phyloP scores from a whole-genome alignment of 1,284 basidiomycete species.

The Malassezia psittaci region DNA sequence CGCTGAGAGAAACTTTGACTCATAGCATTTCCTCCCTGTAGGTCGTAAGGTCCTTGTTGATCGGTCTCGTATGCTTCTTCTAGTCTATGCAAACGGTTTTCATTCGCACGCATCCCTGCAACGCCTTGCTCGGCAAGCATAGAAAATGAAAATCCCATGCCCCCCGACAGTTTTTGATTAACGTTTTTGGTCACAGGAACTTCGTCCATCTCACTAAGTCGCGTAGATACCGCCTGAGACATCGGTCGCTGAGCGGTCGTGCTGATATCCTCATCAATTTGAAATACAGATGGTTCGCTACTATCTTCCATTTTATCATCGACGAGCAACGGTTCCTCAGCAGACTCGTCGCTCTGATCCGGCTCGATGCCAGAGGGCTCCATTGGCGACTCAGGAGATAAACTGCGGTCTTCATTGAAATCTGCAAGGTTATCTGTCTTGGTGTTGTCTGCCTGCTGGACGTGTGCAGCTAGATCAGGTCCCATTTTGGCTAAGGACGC shows the following conservation, averaged over 20 bases:
- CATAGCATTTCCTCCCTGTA: neutral
- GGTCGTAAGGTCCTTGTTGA: conserved; percentile 7
- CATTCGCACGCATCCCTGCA: neutral
- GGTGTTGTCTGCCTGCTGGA: neutral
- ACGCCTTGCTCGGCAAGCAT: neutral
- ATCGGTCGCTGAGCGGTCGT: neutral
- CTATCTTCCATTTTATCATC: neutral
- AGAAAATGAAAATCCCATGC: conserved; percentile 1
- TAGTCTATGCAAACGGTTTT: neutral
- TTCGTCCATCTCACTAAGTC: too few relatives aligned
- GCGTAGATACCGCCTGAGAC: too few relatives aligned
- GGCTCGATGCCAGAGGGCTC: too few relatives aligned
- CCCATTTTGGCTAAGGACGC: neutral
- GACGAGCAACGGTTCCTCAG: neutral
- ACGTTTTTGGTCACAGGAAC: too few relatives aligned
- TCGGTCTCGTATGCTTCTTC: neutral
- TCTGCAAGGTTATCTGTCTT: neutral
- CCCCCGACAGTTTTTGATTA: neutral
- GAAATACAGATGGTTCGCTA: neutral
- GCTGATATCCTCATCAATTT: conserved; percentile 1
- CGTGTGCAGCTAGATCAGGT: neutral
- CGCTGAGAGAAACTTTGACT: neutral
- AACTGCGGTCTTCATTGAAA: neutral
- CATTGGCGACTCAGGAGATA: neutral
- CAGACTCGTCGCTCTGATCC: neutral